Percentiles rank a stretch among this genome's conserved stretches.
Evolutionary conservation across 257 asterid genomes (phyloP).

Genomic region (Ophiorrhiza pumila): DNA sequence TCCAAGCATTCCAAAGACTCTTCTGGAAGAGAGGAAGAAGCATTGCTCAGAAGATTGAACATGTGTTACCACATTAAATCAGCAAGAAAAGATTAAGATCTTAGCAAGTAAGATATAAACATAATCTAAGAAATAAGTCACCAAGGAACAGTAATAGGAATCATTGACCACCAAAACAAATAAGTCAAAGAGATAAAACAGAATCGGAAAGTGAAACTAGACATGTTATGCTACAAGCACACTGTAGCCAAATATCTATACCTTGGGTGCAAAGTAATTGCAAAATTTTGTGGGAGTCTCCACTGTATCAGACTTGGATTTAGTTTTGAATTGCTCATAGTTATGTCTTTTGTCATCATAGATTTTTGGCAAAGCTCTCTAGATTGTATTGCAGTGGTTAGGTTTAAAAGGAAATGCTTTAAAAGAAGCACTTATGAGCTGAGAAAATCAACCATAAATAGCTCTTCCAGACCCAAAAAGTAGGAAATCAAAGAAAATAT

Average conservation of each 20-base stretch:
- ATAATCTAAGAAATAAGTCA: not conserved
- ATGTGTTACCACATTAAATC: not conserved
- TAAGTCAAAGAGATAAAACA: not conserved
- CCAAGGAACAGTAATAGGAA: not conserved
- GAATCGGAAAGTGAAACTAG: not conserved
- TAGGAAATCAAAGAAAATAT: not conserved
- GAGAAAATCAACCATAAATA: no score
- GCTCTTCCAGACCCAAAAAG: no score
- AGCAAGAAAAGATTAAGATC: not conserved
- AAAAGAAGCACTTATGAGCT: no score
- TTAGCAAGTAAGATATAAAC: not conserved
- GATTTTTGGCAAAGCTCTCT: not conserved
- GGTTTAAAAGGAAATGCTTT: not conserved
- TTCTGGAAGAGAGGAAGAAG: conserved; percentile 45
- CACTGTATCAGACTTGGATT: not conserved
- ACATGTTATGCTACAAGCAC: not conserved
- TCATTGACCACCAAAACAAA: conserved; percentile 2
- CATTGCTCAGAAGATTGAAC: conserved; percentile 2
- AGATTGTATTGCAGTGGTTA: not conserved
- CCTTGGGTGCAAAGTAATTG: not conserved
- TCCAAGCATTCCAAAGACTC: conserved; percentile 92
- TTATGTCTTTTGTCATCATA: not conserved
- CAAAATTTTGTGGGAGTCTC: not conserved
- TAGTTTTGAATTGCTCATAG: not conserved
- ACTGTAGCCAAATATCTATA: not conserved